phyloP scores from a whole-genome alignment of 768 basidiomycete species.

The Tubosaeta brunneosetosa region DNA sequence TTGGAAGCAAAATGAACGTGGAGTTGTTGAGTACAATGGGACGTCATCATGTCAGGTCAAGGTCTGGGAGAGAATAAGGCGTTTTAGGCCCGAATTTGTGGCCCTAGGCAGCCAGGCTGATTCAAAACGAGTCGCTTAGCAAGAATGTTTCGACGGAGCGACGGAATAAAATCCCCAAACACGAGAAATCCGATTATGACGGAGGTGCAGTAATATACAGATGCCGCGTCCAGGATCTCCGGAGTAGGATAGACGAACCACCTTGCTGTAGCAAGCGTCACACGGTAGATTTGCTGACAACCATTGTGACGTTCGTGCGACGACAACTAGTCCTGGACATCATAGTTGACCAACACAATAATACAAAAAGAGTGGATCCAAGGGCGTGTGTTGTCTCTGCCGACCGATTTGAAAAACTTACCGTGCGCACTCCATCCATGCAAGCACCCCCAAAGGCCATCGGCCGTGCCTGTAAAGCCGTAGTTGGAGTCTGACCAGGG shows the following conservation, averaged over 20 bases:
- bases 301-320: neutral
- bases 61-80: neutral
- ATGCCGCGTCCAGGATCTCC: slow-evolving; percentile 6
- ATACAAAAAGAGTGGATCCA: slow-evolving; percentile 4
- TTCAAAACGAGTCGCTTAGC: slow-evolving; percentile 7
- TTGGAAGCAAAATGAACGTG: slow-evolving; percentile 32
- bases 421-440: slow-evolving; percentile 14
- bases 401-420: slow-evolving; percentile 18
- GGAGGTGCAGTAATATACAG: slow-evolving; percentile 8
- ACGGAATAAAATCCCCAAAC: neutral
- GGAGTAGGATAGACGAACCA: too few relatives aligned
- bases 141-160: neutral
- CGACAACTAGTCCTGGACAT: slow-evolving; percentile 14
- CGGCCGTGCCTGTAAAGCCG: slow-evolving; percentile 7
- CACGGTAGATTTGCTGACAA: neutral
- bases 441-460: slow-evolving; percentile 17
- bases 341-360: slow-evolving; percentile 1
- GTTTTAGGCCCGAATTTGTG: neutral
- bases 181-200: slow-evolving; percentile 10
- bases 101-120: neutral
- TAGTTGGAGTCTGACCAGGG: slow-evolving; percentile 12
- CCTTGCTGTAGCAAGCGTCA: neutral
- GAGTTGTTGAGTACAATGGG: slow-evolving; percentile 9
- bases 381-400: slow-evolving; percentile 12
- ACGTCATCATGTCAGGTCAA: slow-evolving; percentile 22